Evolutionary conservation across 495 filamentous ascomycete species (phyloP), one percentile per base, ranked within the genome.

Genomic region (Talaromyces thailandensis): DNA sequence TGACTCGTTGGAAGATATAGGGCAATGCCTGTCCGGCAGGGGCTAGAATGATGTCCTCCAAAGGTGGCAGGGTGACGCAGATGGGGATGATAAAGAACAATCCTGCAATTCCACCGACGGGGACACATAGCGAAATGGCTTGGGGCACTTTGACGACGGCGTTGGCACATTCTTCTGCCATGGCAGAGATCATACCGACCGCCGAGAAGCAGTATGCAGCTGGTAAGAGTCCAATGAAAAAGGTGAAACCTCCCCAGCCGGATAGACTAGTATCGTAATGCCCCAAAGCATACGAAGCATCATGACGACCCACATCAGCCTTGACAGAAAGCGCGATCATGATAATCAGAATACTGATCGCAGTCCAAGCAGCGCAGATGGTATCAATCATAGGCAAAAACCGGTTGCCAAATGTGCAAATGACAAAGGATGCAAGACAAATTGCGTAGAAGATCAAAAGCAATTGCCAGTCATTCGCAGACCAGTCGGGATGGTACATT

Each of bases 391-490:
- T 72, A 0, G 78, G 84, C 28, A 87, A 73, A 64, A 76, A 80
- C 21, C 73, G 73, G 66, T 87, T 86, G 31, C 81, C 80, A 26
- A 84, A 77, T 3, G 79, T 72, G 51, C 82, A 86, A 64, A 87
- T 78, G 23, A 76, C 55, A 28, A 84, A 78, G 61, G 79, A 84
- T 12, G 79, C 62, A 12, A 86, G 63, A 1, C 81, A 84, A 62
- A 86, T 72, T 23, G 71, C 84, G 63, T 86, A 72, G 66, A 86
- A 86, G 56, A 84, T 80, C 24, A 87, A 69, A 58, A 85, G 81
- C 43, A 86, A 71, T 67, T 87, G 84, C 72, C 82, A 87, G 43
- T 71, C 69, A 23, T 76, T 74, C 21, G 79, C 82, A 3, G 68
- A 52, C 82, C 84, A 69, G 56, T 81, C 76, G 6, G 84, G 82